Evolutionary conservation across 192 early-diverging fungal genomes (phyloP), one percentile per base, ranked within the genome.

Genomic region (Coemansia sp.): DNA sequence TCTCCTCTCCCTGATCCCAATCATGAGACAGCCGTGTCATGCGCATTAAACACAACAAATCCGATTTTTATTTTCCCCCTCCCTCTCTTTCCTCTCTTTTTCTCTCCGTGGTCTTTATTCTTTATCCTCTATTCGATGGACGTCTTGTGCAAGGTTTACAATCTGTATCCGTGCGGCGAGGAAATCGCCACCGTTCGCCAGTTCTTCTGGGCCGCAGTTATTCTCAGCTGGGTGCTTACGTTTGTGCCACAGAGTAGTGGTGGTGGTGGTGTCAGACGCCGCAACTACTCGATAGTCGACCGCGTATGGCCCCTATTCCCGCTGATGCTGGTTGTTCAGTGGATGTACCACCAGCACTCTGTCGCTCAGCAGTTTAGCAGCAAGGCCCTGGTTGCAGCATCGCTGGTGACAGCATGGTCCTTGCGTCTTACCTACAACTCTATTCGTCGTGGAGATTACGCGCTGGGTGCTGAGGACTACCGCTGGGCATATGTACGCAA

Each of bases 231-330:
- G 64, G 2, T 65, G 1, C 62, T 80, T 41, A 62, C 78, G 3
- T 71, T 74, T 53, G 59, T 70, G 1, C 45, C 25, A 25, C 64
- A 71, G 8, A 11, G 32, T 32, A 65, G 68, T 1, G n/a, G n/a
- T n/a, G n/a, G n/a, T n/a, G n/a, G n/a, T n/a, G n/a, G n/a, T n/a
- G n/a, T n/a, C n/a, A n/a, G n/a, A n/a, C 49, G 31, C 7, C 76
- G 76, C 56, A 77, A 84, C 68, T 84, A 59, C 43, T 70, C 73
- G 25, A 76, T 79, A n/a, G 89, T 92, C 6, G 95, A 97, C 76
- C 84, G 88, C 1, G 63, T 90, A 15, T 95, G 95, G 95, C 85
- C 88, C 25, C 79, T 95, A 32, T 66, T 85, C 9, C 95, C 95
- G 8, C 57, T 78, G 2, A 14, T 87, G 31, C 93, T 89, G 65